Percentiles rank a stretch among this genome's conserved stretches.
Evolutionary conservation across 768 basidiomycete genomes (phyloP).

Genomic region (Boletus pseudopeckii): DNA sequence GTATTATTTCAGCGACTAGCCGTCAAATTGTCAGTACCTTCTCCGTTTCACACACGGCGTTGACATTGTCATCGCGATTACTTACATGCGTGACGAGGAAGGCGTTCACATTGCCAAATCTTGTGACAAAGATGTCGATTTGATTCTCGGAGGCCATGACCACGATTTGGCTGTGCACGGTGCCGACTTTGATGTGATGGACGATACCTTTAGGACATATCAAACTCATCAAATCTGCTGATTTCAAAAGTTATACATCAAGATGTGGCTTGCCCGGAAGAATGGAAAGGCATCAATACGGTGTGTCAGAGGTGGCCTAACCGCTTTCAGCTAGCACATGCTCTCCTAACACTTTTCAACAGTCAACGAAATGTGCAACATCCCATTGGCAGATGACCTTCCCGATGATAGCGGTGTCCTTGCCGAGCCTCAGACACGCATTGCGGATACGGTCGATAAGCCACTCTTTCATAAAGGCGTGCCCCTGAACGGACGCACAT

Average conservation of each 20-base stretch:
- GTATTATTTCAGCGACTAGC: neutral
- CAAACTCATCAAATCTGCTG: slow-evolving; percentile 5
- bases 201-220: slow-evolving; percentile 3
- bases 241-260: slow-evolving; percentile 7
- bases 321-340: neutral
- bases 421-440: neutral
- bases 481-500: slow-evolving; percentile 3
- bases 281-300: neutral
- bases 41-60: neutral
- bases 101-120: neutral
- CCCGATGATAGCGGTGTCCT: slow-evolving; percentile 8
- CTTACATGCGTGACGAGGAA: slow-evolving; percentile 13
- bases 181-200: neutral
- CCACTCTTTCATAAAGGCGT: slow-evolving; percentile 2
- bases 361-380: slow-evolving; percentile 9
- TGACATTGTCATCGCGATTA: slow-evolving; percentile 9
- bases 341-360: neutral
- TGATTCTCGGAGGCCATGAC: slow-evolving; percentile 11
- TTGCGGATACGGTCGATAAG: neutral
- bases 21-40: slow-evolving; percentile 9
- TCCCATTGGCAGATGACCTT: neutral
- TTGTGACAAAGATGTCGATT: slow-evolving; percentile 1
- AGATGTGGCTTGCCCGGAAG: neutral
- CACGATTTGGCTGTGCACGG: slow-evolving; percentile 12
- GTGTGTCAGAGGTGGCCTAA: neutral